Evolutionary conservation across 495 filamentous ascomycete genomes (phyloP).

Genomic region (Astrothelium subdiscretum): DNA sequence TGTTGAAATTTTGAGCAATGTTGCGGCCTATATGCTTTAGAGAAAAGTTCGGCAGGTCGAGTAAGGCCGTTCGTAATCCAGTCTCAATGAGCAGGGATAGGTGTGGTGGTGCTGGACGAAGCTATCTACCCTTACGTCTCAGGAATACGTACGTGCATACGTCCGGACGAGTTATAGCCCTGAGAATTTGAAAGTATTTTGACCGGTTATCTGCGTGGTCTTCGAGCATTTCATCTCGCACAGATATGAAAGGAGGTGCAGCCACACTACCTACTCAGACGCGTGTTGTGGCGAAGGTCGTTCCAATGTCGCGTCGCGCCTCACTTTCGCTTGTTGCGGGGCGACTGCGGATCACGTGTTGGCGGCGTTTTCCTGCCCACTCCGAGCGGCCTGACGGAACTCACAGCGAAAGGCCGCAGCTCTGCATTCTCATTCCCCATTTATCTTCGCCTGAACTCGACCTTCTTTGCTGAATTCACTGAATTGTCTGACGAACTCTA

Average conservation of each 20-base stretch:
- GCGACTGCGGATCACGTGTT: not conserved
- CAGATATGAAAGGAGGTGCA: too few relatives aligned
- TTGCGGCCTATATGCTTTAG: not conserved
- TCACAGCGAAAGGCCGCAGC: not conserved
- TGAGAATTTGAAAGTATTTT: too few relatives aligned
- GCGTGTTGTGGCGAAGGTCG: not conserved
- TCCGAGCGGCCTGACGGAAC: not conserved
- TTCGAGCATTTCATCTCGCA: too few relatives aligned
- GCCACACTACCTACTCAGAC: too few relatives aligned
- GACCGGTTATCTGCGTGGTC: too few relatives aligned
- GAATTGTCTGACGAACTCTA: slow-evolving; percentile 18
- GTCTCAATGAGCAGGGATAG: too few relatives aligned
- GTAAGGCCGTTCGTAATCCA: too few relatives aligned
- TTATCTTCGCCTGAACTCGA: not conserved
- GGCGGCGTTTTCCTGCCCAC: not conserved
- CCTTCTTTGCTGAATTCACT: slow-evolving; percentile 18
- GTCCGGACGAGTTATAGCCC: too few relatives aligned
- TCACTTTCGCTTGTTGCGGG: not conserved
- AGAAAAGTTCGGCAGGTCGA: not conserved
- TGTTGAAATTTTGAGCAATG: not conserved
- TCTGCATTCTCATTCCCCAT: not conserved
- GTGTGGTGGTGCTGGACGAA: too few relatives aligned
- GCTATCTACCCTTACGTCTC: too few relatives aligned
- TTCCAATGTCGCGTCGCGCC: not conserved
- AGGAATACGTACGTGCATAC: too few relatives aligned